Evolutionary conservation across 805 yeast species (phyloP).

Genomic region (Maudiozyma saulgeensis): DNA sequence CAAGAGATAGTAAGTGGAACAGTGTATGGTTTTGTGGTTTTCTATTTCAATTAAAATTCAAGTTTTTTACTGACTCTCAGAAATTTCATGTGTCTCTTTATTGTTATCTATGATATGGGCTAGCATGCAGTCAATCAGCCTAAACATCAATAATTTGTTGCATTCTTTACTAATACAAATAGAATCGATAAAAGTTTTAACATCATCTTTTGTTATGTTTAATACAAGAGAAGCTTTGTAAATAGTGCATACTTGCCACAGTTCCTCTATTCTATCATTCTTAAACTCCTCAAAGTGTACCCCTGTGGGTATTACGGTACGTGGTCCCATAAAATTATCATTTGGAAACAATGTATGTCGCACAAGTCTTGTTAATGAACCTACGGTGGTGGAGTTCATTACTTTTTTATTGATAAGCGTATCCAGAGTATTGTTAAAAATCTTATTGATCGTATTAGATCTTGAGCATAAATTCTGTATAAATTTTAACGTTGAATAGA

Average conservation of each 20-base stretch:
- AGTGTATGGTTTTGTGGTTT: too few species aligned
- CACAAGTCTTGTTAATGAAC: neutral
- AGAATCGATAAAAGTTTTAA: slow-evolving; percentile 19
- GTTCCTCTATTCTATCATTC: slow-evolving; percentile 17
- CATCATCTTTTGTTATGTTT: slow-evolving; percentile 16
- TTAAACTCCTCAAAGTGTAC: slow-evolving; percentile 31
- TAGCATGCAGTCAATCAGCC: slow-evolving; percentile 34
- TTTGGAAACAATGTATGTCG: slow-evolving; percentile 28
- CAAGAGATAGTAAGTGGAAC: too few species aligned
- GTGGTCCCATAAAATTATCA: slow-evolving; percentile 43
- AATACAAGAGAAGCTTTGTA: slow-evolving; percentile 11
- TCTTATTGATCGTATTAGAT: neutral
- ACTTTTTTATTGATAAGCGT: slow-evolving; percentile 28
- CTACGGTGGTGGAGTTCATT: slow-evolving; percentile 8
- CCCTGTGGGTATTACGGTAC: slow-evolving; percentile 33
- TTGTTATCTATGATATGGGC: slow-evolving; percentile 12
- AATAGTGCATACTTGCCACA: slow-evolving; percentile 16
- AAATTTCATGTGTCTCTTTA: too few species aligned
- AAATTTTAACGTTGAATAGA: slow-evolving; percentile 20
- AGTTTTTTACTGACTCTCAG: too few species aligned
- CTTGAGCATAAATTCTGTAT: slow-evolving; percentile 8
- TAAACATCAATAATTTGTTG: slow-evolving; percentile 37
- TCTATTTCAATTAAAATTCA: too few species aligned
- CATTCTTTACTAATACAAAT: slow-evolving; percentile 32
- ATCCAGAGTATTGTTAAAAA: slow-evolving; percentile 13